Conservation (phyloP, 2,329 filamentous ascomycete species). For the Botryotinia globosa region DNA sequence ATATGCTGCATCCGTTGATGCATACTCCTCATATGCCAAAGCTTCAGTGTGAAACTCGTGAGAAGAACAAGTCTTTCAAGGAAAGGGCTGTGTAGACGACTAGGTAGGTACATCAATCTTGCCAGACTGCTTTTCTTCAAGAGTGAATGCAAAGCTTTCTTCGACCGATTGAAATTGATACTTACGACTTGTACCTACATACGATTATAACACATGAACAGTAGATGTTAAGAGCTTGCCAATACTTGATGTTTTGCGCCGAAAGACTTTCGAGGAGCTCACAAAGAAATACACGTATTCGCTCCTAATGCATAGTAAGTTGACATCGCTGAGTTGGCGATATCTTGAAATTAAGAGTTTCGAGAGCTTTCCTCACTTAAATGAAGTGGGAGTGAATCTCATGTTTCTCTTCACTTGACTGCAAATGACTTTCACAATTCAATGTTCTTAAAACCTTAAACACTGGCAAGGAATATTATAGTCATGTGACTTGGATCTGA, state of each 20-base stretch:
- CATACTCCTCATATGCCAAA: background rate
- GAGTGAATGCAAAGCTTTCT: background rate
- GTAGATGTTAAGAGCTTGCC: background rate
- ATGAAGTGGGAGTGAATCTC: background rate
- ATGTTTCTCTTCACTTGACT: background rate
- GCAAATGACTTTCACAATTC: background rate
- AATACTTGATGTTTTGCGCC: background rate
- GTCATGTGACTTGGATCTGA: background rate
- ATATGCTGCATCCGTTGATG: background rate
- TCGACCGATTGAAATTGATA: background rate
- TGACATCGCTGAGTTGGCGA: background rate
- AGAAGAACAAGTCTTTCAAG: background rate
- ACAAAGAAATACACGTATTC: background rate
- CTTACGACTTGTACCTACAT: background rate
- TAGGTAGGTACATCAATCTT: background rate
- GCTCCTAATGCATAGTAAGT: too few species aligned
- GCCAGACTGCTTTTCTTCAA: background rate
- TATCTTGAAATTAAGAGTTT: background rate
- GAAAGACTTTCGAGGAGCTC: background rate
- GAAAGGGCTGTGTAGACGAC: background rate
- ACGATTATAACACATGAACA: background rate
- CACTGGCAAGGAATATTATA: background rate
- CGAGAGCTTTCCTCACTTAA: too few species aligned
- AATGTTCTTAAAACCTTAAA: background rate
- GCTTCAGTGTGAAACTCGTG: background rate